Conservation (phyloP, 169 alveolate species). For the Perkinsus olseni region DNA sequence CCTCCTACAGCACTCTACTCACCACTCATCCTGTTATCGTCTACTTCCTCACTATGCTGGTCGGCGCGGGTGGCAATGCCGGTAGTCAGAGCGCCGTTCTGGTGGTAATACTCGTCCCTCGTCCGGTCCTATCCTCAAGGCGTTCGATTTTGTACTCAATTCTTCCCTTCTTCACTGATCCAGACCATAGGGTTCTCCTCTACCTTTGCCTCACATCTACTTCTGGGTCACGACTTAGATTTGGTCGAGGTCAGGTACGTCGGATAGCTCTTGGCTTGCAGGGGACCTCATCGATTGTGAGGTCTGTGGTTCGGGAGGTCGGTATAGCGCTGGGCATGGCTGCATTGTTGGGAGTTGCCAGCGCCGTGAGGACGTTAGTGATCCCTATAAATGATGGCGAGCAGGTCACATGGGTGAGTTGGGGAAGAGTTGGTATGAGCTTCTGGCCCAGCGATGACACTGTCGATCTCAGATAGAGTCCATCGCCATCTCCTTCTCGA, state of each 20-base stretch:
- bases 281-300: background rate
- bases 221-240: too few species aligned
- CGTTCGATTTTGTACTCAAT: too few species aligned
- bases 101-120: background rate
- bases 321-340: background rate
- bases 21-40: background rate
- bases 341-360: background rate
- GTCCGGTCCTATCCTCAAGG: too few species aligned
- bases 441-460: background rate
- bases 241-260: background rate
- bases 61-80: conserved; percentile 13
- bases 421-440: background rate
- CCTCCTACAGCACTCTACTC: background rate
- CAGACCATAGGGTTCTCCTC: too few species aligned
- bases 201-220: too few species aligned
- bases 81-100: background rate
- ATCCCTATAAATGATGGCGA: background rate
- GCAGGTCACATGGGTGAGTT: background rate
- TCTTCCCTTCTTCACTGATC: too few species aligned
- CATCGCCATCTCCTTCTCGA: background rate
- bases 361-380: background rate
- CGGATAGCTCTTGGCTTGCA: background rate
- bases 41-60: conserved; percentile 10
- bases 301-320: background rate
- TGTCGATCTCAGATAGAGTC: background rate